A percentile compares a stretch with the other conserved stretches of the same genome.
These are phyloP conservation scores for Globisporangium spinosum DNA, from an alignment of 352 stramenopile species.

Conservation along the genomic window DNA sequence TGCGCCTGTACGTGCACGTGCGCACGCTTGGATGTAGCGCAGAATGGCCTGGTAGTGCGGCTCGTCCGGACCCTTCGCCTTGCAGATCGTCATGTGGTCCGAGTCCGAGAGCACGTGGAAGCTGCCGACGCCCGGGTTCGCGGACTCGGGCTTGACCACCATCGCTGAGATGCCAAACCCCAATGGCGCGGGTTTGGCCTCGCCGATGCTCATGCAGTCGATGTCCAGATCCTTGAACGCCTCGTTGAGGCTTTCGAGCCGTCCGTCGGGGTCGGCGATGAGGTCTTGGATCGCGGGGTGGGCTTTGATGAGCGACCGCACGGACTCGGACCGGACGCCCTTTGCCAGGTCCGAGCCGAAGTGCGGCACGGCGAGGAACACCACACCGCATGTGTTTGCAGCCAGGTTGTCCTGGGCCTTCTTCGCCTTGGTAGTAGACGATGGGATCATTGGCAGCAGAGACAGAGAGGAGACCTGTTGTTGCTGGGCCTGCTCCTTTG, in stretches of 20 bases:
- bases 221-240: slow-evolving; percentile 61
- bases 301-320: slow-evolving; percentile 66
- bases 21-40: slow-evolving; percentile 25
- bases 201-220: slow-evolving; percentile 69
- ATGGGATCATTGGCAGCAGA: neutral
- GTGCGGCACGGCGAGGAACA: slow-evolving; percentile 83
- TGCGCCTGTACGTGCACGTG: neutral
- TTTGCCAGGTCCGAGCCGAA: slow-evolving; percentile 78
- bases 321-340: slow-evolving; percentile 55
- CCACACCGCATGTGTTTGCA: slow-evolving; percentile 46
- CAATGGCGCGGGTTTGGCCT: slow-evolving; percentile 54
- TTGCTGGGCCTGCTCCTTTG: slow-evolving; percentile 23
- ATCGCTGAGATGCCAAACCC: slow-evolving; percentile 69
- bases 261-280: slow-evolving; percentile 43
- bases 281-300: slow-evolving; percentile 77
- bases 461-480: neutral
- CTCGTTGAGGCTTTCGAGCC: slow-evolving; percentile 63
- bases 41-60: slow-evolving; percentile 62
- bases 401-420: slow-evolving; percentile 22
- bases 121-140: slow-evolving; percentile 59
- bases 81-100: slow-evolving; percentile 89
- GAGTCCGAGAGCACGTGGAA: slow-evolving; percentile 61
- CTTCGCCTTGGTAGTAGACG: slow-evolving; percentile 6
- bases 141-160: slow-evolving; percentile 73
- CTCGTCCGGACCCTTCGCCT: slow-evolving; percentile 60